Percentiles rank a stretch among this genome's conserved stretches.
These are phyloP conservation scores for Dryadomyces sulphureus DNA, from an alignment of 2,329 filamentous ascomycete genomes.

Conservation along the genomic window DNA sequence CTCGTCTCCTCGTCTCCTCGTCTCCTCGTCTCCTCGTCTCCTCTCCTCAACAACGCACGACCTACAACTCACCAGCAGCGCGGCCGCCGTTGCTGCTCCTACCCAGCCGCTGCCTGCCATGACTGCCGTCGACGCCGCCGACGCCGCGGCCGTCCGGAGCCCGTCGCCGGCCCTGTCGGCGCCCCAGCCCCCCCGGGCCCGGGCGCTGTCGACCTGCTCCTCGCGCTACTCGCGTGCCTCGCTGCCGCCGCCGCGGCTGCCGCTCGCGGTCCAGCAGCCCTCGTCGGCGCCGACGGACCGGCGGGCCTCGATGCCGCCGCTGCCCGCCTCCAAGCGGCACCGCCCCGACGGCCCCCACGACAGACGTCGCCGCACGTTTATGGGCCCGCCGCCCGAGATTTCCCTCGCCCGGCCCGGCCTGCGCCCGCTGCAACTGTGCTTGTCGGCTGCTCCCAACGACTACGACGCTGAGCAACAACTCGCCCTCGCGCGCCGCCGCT, in stretches of 20 bases:
- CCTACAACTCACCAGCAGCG: neutral
- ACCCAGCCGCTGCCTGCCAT: too few species aligned
- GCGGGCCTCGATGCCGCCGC: neutral
- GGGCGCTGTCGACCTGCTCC: neutral
- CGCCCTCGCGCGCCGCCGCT: neutral
- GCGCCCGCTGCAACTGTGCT: neutral
- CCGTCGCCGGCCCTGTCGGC: too few species aligned
- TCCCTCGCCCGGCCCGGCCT: neutral
- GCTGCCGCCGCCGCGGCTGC: neutral
- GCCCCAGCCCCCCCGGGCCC: too few species aligned
- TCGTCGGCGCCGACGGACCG: neutral
- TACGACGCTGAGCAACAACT: too few species aligned
- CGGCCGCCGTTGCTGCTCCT: neutral
- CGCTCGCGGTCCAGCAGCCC: neutral
- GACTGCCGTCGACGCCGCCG: neutral
- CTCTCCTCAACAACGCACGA: neutral
- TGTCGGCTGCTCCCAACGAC: too few species aligned
- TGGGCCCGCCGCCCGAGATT: neutral
- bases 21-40: too few species aligned
- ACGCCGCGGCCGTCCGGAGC: too few species aligned
- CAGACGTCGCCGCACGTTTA: neutral
- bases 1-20: too few species aligned
- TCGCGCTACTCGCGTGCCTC: neutral
- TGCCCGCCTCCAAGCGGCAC: neutral
- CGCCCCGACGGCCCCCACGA: neutral